Evolutionary conservation across 1,139 yeast species (phyloP).

Genomic region (Meyerozyma smithsonii): DNA sequence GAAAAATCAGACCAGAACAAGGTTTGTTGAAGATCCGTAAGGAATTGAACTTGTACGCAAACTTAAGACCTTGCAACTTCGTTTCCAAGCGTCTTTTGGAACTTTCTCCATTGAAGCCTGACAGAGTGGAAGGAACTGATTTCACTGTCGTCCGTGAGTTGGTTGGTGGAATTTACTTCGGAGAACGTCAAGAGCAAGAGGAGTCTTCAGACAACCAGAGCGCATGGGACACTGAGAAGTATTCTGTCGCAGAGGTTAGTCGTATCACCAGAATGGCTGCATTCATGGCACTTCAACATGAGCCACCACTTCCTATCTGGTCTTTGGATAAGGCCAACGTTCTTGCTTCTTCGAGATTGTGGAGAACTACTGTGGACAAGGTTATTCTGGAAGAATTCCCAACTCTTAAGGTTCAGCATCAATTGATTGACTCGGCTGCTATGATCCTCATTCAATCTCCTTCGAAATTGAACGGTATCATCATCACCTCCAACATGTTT

Average conservation of each 20-base stretch:
- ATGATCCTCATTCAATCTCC: constrained; percentile 94
- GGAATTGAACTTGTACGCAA: constrained; percentile 90
- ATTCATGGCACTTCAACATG: constrained; percentile 85
- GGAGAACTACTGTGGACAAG: constrained; percentile 91
- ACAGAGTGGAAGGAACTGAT: constrained; percentile 83
- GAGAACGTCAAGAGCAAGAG: constrained; percentile 88
- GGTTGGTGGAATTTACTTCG: constrained; percentile 97
- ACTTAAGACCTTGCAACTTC: constrained; percentile 93
- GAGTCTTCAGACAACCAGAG: constrained; percentile 58
- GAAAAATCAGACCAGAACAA: constrained; percentile 92
- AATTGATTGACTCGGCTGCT: constrained; percentile 96
- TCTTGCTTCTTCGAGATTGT: constrained; percentile 88
- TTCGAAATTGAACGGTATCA: constrained; percentile 82
- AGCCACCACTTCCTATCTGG: constrained; percentile 94
- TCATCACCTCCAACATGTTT: constrained; percentile 92
- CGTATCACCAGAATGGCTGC: constrained; percentile 98
- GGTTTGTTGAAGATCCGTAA: constrained; percentile 91
- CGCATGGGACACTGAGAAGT: constrained; percentile 93
- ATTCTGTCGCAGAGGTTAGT: constrained; percentile 84
- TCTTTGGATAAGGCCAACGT: constrained; percentile 97
- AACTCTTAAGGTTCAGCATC: constrained; percentile 78
- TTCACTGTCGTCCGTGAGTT: constrained; percentile 91
- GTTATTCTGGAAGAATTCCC: constrained; percentile 88
- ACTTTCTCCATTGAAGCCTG: constrained; percentile 80
- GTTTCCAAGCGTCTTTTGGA: constrained; percentile 82